These are phyloP conservation scores for Geranium brycei DNA, from an alignment of 345 rosid species.

Conservation along the genomic window DNA sequence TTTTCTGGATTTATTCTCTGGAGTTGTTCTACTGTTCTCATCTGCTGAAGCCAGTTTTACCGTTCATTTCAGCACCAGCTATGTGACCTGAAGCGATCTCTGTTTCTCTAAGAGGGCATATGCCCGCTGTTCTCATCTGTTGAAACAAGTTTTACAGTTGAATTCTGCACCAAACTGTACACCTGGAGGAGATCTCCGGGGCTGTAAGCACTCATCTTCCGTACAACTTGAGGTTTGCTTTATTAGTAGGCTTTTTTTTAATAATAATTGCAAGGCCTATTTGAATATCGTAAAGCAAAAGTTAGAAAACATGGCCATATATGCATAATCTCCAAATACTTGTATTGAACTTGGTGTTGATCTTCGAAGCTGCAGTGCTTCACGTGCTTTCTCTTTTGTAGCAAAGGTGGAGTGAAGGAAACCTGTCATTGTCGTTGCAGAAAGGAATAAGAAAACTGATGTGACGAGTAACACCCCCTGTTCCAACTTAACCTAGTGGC, in stretches of 20 bases:
- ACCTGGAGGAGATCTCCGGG: no score
- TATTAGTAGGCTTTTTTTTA: no score
- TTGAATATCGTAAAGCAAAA: constrained; percentile 22
- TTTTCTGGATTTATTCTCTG: no score
- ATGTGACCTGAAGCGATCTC: not conserved
- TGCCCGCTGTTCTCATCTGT: not conserved
- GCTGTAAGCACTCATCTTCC: no score
- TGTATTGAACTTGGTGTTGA: constrained; percentile 40
- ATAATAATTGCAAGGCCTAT: no score
- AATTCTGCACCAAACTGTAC: no score
- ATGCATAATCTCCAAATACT: constrained; percentile 20
- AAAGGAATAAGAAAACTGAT: constrained; percentile 45
- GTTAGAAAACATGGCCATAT: not conserved
- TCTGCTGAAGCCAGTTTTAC: not conserved
- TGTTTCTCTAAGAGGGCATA: not conserved
- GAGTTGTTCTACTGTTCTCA: not conserved
- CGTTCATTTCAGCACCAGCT: not conserved
- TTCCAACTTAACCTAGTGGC: constrained; percentile 58
- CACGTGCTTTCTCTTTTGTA: constrained; percentile 26
- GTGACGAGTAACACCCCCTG: constrained; percentile 60
- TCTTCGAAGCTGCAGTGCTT: constrained; percentile 29
- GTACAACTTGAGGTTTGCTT: no score
- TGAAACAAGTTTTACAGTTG: not conserved
- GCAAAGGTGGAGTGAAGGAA: constrained; percentile 35
- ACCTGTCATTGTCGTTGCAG: constrained; percentile 70